These are phyloP conservation scores for Fusarium sp. DNA, from an alignment of 2,329 filamentous ascomycete species.

Conservation along the genomic window DNA sequence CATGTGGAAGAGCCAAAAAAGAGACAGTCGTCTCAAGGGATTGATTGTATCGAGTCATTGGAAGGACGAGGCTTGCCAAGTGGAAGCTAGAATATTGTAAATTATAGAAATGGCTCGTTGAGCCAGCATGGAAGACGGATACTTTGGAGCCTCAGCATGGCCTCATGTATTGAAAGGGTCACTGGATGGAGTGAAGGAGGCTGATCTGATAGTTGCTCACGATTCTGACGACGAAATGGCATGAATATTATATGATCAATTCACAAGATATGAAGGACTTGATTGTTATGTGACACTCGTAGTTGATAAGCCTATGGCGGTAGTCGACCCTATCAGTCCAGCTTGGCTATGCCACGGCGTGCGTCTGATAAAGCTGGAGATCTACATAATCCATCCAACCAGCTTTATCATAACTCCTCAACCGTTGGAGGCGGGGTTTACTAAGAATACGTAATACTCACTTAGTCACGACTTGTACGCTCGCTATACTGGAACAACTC, in stretches of 20 bases:
- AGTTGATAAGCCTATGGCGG: neutral
- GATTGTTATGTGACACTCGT: neutral
- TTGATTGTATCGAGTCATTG: slow-evolving; percentile 34
- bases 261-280: slow-evolving; percentile 27
- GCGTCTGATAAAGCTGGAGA: slow-evolving; percentile 15
- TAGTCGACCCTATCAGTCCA: slow-evolving; percentile 7
- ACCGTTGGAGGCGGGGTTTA: slow-evolving; percentile 17
- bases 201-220: slow-evolving; percentile 46
- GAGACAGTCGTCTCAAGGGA: slow-evolving; percentile 30
- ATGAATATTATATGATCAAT: slow-evolving; percentile 51
- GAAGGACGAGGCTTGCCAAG: slow-evolving; percentile 25
- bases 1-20: slow-evolving; percentile 29
- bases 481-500: neutral
- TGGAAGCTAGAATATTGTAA: slow-evolving; percentile 40
- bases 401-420: slow-evolving; percentile 1
- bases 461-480: too few relatives aligned
- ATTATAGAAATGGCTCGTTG: slow-evolving; percentile 42
- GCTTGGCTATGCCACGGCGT: neutral
- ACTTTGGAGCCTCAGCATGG: slow-evolving; percentile 11
- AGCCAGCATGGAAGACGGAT: slow-evolving; percentile 24
- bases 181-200: slow-evolving; percentile 22
- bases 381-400: slow-evolving; percentile 13
- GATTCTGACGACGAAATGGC: slow-evolving; percentile 49
- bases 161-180: slow-evolving; percentile 1
- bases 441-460: neutral